Evolutionary conservation across 768 basidiomycete species (phyloP).

Genomic region (Lactarius sp.): DNA sequence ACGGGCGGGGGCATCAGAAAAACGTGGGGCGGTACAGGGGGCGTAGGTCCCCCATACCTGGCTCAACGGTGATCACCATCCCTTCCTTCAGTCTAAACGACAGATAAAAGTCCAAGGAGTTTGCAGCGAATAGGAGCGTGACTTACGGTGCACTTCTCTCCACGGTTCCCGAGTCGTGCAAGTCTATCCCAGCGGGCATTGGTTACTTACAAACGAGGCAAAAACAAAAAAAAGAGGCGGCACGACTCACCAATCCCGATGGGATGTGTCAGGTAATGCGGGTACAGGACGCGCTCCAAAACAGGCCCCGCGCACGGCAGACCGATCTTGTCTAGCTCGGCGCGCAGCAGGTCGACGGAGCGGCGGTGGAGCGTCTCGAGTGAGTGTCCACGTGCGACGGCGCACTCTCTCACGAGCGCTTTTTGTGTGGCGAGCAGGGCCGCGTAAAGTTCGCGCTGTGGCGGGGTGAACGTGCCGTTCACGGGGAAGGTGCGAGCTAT

Average conservation of each 20-base stretch:
- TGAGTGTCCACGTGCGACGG: slow-evolving; percentile 49
- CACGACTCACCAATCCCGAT: slow-evolving; percentile 71
- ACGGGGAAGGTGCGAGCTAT: slow-evolving; percentile 85
- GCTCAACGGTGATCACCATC: slow-evolving; percentile 92
- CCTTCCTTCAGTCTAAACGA: slow-evolving; percentile 60
- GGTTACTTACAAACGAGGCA: background rate
- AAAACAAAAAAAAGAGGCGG: background rate
- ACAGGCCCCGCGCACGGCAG: slow-evolving; percentile 44
- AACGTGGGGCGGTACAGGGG: background rate
- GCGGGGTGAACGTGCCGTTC: slow-evolving; percentile 68
- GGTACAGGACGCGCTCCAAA: slow-evolving; percentile 73
- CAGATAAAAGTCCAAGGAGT: background rate
- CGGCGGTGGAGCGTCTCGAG: slow-evolving; percentile 73
- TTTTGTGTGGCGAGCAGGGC: slow-evolving; percentile 74
- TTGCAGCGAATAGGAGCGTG: background rate
- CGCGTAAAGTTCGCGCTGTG: slow-evolving; percentile 83
- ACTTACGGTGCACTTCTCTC: slow-evolving; percentile 52
- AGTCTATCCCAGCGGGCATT: slow-evolving; percentile 44
- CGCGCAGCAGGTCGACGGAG: slow-evolving; percentile 60
- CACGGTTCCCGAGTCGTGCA: slow-evolving; percentile 77
- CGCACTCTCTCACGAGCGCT: slow-evolving; percentile 55
- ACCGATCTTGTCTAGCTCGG: slow-evolving; percentile 75
- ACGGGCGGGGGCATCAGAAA: slow-evolving; percentile 9
- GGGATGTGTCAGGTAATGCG: slow-evolving; percentile 89
- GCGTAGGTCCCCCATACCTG: slow-evolving; percentile 42